These are phyloP conservation scores for Trichophyton verrucosum DNA, from an alignment of 2,329 filamentous ascomycete species.

Conservation along the genomic window DNA sequence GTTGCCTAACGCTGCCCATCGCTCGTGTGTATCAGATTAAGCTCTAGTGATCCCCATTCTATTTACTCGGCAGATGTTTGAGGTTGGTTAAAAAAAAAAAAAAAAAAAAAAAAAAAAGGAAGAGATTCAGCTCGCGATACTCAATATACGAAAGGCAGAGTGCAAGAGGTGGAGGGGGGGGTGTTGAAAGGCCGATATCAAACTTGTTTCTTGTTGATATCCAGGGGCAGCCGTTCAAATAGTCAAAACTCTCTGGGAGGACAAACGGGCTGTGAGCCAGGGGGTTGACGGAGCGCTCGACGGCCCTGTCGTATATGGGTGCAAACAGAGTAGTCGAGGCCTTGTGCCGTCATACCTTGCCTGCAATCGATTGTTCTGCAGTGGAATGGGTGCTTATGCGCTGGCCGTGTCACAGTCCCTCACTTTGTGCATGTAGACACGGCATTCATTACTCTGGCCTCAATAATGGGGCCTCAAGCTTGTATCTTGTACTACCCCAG, in stretches of 20 bases:
- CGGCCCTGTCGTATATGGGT: not conserved
- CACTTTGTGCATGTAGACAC: not conserved
- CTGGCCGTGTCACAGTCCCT: not conserved
- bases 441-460: not conserved
- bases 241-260: no score
- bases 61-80: not conserved
- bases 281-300: no score
- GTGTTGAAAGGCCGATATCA: not conserved
- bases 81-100: not conserved
- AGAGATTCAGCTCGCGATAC: no score
- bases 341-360: not conserved
- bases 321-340: not conserved
- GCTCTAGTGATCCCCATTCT: not conserved
- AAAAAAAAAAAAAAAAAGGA: not conserved
- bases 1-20: not conserved
- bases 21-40: not conserved
- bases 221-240: no score
- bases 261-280: no score
- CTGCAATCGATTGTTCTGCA: not conserved
- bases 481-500: no score
- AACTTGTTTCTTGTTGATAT: not conserved
- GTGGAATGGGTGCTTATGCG: not conserved
- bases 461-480: no score
- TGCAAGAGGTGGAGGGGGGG: no score
- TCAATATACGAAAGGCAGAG: no score